phyloP scores from a whole-genome alignment of 352 stramenopile genomes.

The Paralagenidium karlingii region DNA sequence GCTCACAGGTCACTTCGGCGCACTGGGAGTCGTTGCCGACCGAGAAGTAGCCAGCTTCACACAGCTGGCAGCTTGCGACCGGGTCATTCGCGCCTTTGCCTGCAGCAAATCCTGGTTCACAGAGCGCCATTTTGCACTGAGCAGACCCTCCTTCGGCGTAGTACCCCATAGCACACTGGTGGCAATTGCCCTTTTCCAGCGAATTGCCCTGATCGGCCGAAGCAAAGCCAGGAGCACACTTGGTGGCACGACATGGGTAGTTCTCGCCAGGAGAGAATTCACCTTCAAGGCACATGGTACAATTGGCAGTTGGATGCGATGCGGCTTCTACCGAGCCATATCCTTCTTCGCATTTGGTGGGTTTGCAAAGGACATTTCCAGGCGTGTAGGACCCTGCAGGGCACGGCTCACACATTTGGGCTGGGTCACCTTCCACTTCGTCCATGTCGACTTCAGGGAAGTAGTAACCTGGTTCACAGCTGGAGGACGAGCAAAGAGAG shows the following conservation, averaged over 20 bases:
- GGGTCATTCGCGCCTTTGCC: slow-evolving; percentile 13
- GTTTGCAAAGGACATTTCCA: slow-evolving; percentile 18
- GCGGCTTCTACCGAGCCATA: slow-evolving; percentile 21
- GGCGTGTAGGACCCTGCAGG: slow-evolving; percentile 22
- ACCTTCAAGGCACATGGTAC: slow-evolving; percentile 19
- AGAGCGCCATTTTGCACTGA: slow-evolving; percentile 21
- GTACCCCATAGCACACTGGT: slow-evolving; percentile 19
- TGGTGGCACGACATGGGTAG: slow-evolving; percentile 23
- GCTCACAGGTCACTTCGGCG: slow-evolving; percentile 10
- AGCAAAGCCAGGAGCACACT: slow-evolving; percentile 15
- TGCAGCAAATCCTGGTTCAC: slow-evolving; percentile 21
- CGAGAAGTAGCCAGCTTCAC: slow-evolving; percentile 19
- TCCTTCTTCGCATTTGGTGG: slow-evolving; percentile 17
- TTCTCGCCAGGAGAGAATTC: slow-evolving; percentile 30
- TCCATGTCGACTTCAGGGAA: slow-evolving; percentile 14
- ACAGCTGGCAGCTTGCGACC: slow-evolving; percentile 16
- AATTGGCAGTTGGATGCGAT: slow-evolving; percentile 23
- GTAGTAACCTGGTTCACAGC: slow-evolving; percentile 17
- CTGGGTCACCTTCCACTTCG: too few relatives aligned
- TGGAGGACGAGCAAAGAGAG: slow-evolving; percentile 16
- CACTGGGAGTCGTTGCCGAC: slow-evolving; percentile 20
- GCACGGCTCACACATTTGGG: slow-evolving; percentile 13
- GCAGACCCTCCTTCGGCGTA: slow-evolving; percentile 18
- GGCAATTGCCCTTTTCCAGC: slow-evolving; percentile 31
- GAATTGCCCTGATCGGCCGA: slow-evolving; percentile 15